Evolutionary conservation across 257 asterid genomes (phyloP).

Genomic region (Nicotiana benthamiana): DNA sequence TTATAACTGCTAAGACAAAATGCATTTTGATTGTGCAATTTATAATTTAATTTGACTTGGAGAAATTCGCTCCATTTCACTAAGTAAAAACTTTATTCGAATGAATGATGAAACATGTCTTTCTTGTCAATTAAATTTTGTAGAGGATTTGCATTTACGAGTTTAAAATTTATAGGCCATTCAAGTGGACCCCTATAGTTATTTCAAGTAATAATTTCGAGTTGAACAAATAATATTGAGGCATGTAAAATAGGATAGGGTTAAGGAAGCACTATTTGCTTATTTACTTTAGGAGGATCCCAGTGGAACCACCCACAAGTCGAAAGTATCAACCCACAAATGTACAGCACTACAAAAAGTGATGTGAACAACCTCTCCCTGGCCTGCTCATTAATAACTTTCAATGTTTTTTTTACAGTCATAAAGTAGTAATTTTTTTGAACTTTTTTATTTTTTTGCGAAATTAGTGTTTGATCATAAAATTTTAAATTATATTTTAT

Average conservation of each 20-base stretch:
- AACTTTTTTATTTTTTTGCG: too few species aligned
- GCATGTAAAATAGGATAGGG: background rate
- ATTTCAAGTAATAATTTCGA: background rate
- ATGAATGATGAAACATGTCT: background rate
- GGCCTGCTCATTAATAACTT: background rate
- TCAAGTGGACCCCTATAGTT: background rate
- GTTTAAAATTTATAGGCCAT: too few species aligned
- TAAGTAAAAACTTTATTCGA: background rate
- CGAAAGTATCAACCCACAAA: background rate
- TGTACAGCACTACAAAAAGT: background rate
- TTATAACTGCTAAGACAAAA: background rate
- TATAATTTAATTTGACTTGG: background rate
- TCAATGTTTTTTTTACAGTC: too few species aligned
- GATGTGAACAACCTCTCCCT: background rate
- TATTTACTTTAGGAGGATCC: background rate
- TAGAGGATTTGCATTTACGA: background rate
- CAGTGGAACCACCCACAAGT: background rate
- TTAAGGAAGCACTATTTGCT: background rate
- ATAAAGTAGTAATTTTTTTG: background rate
- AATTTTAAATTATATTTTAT: too few species aligned
- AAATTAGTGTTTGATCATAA: too few species aligned
- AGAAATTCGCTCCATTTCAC: background rate
- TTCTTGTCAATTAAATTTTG: background rate
- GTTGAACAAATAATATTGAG: background rate
- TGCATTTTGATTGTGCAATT: background rate